Percentiles rank a stretch among this genome's conserved stretches.
Conservation (phyloP, 2,329 filamentous ascomycete species). For the Xylariales sp. region DNA sequence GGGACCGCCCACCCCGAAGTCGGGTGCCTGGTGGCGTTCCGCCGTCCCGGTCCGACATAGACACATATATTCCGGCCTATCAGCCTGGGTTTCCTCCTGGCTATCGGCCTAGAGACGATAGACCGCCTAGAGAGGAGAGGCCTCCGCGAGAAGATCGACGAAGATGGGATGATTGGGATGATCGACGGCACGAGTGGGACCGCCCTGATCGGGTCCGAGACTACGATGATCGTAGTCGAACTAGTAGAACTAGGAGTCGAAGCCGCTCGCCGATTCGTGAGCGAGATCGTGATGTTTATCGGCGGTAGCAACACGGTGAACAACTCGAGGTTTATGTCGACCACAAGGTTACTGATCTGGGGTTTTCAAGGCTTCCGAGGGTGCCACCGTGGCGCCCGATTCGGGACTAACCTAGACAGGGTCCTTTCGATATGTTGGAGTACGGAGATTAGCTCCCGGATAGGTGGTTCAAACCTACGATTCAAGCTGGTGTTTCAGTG, state of each 20-base stretch:
- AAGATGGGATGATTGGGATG: constrained; percentile 29
- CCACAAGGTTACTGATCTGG: no score
- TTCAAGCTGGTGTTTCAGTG: no score
- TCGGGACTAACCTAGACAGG: no score
- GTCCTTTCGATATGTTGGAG: no score
- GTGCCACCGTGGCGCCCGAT: no score
- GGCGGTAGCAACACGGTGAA: constrained; percentile 33
- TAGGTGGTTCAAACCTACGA: no score
- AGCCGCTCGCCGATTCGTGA: constrained; percentile 39
- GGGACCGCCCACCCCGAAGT: constrained; percentile 26
- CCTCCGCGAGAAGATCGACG: constrained; percentile 24
- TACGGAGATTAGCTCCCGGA: no score
- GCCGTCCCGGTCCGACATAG: constrained; percentile 34
- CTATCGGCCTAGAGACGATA: constrained; percentile 25
- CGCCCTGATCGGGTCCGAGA: constrained; percentile 21
- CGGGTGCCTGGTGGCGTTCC: constrained; percentile 24
- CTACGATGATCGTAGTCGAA: constrained; percentile 29
- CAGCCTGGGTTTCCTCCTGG: no score
- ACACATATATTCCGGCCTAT: constrained; percentile 49
- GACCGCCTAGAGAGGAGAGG: constrained; percentile 21
- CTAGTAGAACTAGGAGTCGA: constrained; percentile 37
- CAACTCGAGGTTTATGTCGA: not conserved
- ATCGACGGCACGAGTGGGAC: constrained; percentile 34
- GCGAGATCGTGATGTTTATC: constrained; percentile 45
- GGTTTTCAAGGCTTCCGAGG: no score